Evolutionary conservation across 108 stramenopile genomes (phyloP).

Genomic region (Nannochloropsis salina): DNA sequence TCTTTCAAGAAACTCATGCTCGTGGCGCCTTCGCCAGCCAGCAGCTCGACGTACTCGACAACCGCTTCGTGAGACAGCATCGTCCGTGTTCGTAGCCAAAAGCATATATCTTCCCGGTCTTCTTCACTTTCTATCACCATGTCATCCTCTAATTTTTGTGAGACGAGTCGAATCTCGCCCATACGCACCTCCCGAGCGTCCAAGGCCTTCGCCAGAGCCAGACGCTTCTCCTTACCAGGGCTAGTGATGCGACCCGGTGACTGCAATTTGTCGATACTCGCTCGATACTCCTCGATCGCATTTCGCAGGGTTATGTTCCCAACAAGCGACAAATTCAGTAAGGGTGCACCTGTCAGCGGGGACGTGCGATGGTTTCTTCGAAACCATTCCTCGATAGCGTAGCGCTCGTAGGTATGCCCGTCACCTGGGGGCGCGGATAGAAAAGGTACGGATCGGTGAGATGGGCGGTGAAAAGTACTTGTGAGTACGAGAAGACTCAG

Average conservation of each 20-base stretch:
- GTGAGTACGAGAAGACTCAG: too few species aligned
- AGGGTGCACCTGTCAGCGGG: not conserved
- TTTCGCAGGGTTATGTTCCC: conserved; percentile 3
- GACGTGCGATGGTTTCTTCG: conserved; percentile 6
- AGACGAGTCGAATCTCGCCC: not conserved
- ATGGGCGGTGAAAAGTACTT: too few species aligned
- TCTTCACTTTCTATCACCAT: conserved; percentile 18
- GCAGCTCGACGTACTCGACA: not conserved
- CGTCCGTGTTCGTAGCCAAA: conserved; percentile 2
- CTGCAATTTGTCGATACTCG: not conserved
- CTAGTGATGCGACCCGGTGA: not conserved
- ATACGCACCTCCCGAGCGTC: conserved; percentile 7
- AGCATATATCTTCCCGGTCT: not conserved
- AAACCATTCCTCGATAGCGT: conserved; percentile 23
- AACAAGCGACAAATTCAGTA: not conserved
- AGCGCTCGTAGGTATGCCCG: conserved; percentile 22
- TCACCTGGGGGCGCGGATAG: not conserved
- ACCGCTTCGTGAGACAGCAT: conserved; percentile 1
- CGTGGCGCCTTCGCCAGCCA: not conserved
- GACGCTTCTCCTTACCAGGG: not conserved
- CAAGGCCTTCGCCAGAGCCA: not conserved
- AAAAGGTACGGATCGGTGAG: too few species aligned
- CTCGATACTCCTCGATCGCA: not conserved
- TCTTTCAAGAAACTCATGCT: not conserved
- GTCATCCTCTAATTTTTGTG: not conserved